Percentiles rank a stretch among this genome's conserved stretches.
phyloP scores from a whole-genome alignment of 495 filamentous ascomycete genomes.

The Penicillium odoratum region DNA sequence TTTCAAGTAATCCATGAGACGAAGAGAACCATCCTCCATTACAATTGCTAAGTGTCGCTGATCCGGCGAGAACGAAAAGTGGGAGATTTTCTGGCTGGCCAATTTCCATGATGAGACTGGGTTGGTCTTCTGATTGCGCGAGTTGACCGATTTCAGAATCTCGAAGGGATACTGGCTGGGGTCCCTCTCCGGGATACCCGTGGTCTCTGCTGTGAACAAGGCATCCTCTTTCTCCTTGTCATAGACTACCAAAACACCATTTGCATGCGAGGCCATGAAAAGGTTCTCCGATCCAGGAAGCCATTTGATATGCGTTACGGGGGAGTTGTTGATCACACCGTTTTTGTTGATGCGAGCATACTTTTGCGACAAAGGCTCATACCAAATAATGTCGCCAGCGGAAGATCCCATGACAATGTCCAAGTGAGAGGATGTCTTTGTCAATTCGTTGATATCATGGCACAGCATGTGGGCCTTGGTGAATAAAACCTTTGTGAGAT shows the following conservation, averaged over 20 bases:
- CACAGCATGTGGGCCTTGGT: conserved; percentile 94
- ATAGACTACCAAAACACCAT: conserved; percentile 91
- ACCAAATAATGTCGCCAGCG: conserved; percentile 97
- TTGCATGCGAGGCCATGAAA: conserved; percentile 90
- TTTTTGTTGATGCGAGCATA: conserved; percentile 97
- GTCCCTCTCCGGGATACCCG: conserved; percentile 42
- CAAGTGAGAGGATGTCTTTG: conserved; percentile 75
- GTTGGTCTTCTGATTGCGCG: conserved; percentile 89
- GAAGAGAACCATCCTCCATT: conserved; percentile 85
- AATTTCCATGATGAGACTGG: conserved; percentile 89
- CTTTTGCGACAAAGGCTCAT: conserved; percentile 94
- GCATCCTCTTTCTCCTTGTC: conserved; percentile 99
- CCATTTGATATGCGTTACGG: conserved; percentile 88
- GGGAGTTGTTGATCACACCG: conserved; percentile 80
- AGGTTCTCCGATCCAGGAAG: conserved; percentile 91
- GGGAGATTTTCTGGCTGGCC: conserved; percentile 84
- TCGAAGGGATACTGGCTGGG: conserved; percentile 49
- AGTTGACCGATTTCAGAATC: conserved; percentile 85
- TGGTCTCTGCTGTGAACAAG: conserved; percentile 60
- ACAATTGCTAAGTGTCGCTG: conserved; percentile 84
- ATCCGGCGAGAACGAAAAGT: conserved; percentile 87
- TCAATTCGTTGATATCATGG: conserved; percentile 86
- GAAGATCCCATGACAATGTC: conserved; percentile 96
- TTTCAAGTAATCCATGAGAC: conserved; percentile 86
- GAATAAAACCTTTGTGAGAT: conserved; percentile 91